phyloP scores from a whole-genome alignment of 345 rosid species.

The Citrus trifoliata region DNA sequence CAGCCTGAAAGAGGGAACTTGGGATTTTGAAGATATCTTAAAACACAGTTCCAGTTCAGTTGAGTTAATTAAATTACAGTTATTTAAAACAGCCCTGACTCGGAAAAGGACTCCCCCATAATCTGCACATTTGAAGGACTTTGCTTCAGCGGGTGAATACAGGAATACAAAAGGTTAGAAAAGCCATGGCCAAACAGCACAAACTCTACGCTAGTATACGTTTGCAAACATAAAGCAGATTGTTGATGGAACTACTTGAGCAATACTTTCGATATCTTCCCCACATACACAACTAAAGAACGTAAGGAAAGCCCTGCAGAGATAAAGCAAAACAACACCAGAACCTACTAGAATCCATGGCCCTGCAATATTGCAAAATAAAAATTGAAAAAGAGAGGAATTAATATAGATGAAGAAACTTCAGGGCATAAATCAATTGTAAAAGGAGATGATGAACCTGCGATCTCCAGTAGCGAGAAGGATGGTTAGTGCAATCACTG shows the following conservation, averaged over 20 bases:
- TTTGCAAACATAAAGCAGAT: conserved; percentile 16
- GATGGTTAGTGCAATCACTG: too few relatives aligned
- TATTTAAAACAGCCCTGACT: conserved; percentile 18
- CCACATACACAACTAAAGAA: conserved; percentile 82
- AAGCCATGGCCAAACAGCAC: background rate
- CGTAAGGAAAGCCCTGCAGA: conserved; percentile 88
- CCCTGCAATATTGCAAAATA: conserved; percentile 50
- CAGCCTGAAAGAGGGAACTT: background rate
- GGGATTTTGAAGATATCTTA: background rate
- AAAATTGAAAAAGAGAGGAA: background rate
- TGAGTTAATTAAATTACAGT: conserved; percentile 1
- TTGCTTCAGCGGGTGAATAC: conserved; percentile 5
- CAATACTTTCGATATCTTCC: conserved; percentile 73
- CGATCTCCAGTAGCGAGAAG: too few relatives aligned
- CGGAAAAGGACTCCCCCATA: conserved; percentile 21
- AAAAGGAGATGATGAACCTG: too few relatives aligned
- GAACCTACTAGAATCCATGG: conserved; percentile 46
- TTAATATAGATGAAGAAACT: too few relatives aligned
- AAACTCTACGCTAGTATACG: background rate
- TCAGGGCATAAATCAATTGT: too few relatives aligned
- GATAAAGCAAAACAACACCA: conserved; percentile 73
- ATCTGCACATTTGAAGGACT: conserved; percentile 20
- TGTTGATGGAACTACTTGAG: conserved; percentile 43
- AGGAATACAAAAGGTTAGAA: conserved; percentile 5
- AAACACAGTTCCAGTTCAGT: background rate